Base-by-base conservation (phyloP, 495 filamentous ascomycete genomes). In the Trichoderma reesei region DNA sequence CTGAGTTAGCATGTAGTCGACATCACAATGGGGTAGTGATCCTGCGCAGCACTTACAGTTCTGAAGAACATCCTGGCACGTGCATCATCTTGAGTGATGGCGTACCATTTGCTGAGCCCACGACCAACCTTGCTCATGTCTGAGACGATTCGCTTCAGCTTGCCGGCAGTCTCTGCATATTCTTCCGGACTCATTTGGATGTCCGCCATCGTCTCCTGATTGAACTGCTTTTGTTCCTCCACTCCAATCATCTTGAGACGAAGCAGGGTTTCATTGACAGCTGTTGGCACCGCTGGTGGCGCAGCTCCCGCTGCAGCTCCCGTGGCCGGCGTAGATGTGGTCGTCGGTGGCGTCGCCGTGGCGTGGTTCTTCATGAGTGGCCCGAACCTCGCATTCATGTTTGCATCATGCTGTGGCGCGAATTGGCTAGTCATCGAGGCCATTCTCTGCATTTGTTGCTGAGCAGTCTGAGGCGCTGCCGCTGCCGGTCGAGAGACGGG, bases 351-450 rank as follows among this genome's bases (percentile, higher is more conserved):
- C n/a, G 65, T 62, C 42, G 54, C 61, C 59, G 68, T 68, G 31
- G 72, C 70, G 54, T 67, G 70, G 51, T 68, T 76, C 65, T 68
- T 68, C 61, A 68, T 59, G 39, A 66, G 60, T 34, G 68, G 74
- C 63, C 84, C 78, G 33, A 76, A 62, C 44, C 76, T 76, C 18
- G 69, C 66, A 33, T 76, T 78, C 61, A n/a, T 84, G 84, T 64
- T 84, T 79, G 3, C n/a, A n/a, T n/a, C n/a, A n/a, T n/a, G n/a
- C n/a, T n/a, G 65, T 63, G 16, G 61, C 8, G 59, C 10, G 10
- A 39, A 39, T 4, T 39, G 65, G 31, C 78, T 68, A 65, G 72
- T 65, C 36, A 73, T 71, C 56, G 76, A 72, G 34, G 66, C 51
- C 38, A 59, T 65, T 54, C 67, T 60, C 46, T 67, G 69, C 48